Base-by-base conservation (phyloP, 345 rosid genomes). In the Nasturtium officinale region DNA sequence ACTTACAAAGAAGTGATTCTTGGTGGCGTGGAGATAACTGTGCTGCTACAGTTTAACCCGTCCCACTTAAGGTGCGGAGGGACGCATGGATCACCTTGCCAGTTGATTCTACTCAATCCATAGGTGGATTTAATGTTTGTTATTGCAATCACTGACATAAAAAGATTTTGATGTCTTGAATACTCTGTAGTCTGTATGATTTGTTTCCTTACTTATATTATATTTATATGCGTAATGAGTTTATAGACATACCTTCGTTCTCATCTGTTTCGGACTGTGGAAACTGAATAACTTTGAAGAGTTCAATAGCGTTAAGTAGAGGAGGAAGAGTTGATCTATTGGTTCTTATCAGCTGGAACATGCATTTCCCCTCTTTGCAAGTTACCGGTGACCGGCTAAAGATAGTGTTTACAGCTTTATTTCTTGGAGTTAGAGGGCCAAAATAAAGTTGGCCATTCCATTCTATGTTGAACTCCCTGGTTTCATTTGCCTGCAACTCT, bases 171-270 rank as follows among this genome's bases (percentile, higher is more conserved):
- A 42, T 1, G 17, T n/a, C n/a, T n/a, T n/a, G n/a, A n/a, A n/a
- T n/a, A n/a, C n/a, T n/a, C n/a, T n/a, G n/a, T n/a, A n/a, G n/a
- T n/a, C 12, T 40, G 0, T 40, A 40, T 40, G 16, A 40, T 40
- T 40, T 40, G 45, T 40, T 40, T 40, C 45, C 45, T 1, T 2
- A 40, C 45, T n/a, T n/a, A n/a, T n/a, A n/a, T n/a, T n/a, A n/a
- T n/a, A n/a, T n/a, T n/a, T n/a, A n/a, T n/a, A n/a, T n/a, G n/a
- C n/a, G n/a, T n/a, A n/a, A n/a, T n/a, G n/a, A n/a, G n/a, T n/a
- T n/a, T n/a, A n/a, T n/a, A n/a, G n/a, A 28, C 64, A 40, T 73
- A 82, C 85, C 83, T 5, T 82, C 83, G 9, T 0, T 56, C 51
- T 62, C 59, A 37, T 73, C 40, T 9, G 85, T 79, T 65, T 69